Evolutionary conservation across 345 rosid genomes (phyloP), one percentile per base, ranked within the genome.

Genomic region (Capsella bursapastoris): DNA sequence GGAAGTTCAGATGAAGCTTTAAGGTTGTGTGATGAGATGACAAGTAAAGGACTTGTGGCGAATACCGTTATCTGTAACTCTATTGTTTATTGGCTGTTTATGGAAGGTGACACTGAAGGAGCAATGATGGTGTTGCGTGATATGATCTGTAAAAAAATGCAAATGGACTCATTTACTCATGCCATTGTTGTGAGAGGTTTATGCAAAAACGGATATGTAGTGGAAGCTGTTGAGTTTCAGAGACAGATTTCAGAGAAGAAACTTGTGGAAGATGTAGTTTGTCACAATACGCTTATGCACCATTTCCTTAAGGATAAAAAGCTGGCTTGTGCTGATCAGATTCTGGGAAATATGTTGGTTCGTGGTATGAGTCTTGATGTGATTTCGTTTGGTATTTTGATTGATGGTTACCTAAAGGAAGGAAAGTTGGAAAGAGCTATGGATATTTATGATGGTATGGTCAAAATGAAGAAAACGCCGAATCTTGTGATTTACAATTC

Each of bases 351-450:
- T 64, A 86, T 91, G 87, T n/a, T 84, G 56, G 84, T 83, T 75
- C 82, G 22, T 14, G 90, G 93, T 52, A 70, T 88, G 68, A 70
- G 52, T 74, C 90, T 90, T 18, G 86, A 75, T 49, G 62, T 65
- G 14, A 58, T 85, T 66, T 85, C 93, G 3, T 91, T 88, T 43
- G 89, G 87, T 70, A 82, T 86, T 51, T 74, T 91, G 79, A 87
- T 91, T 8, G 81, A 88, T 40, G 87, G 88, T 27, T 79, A 88
- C 67, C 71, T 85, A 73, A 86, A 86, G 63, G 84, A 82, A 80
- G 88, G 93, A 40, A 79, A 78, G 50, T 32, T 90, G 51, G 83
- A 85, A 48, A 73, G n/a, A 60, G 89, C 97, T 3, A 38, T 84
- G 5, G 71, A 68, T 37, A 49, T 84, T 14, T 84, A 86, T 31